phyloP scores from a whole-genome alignment of 1,139 yeast species.

The Lodderomyces theae region DNA sequence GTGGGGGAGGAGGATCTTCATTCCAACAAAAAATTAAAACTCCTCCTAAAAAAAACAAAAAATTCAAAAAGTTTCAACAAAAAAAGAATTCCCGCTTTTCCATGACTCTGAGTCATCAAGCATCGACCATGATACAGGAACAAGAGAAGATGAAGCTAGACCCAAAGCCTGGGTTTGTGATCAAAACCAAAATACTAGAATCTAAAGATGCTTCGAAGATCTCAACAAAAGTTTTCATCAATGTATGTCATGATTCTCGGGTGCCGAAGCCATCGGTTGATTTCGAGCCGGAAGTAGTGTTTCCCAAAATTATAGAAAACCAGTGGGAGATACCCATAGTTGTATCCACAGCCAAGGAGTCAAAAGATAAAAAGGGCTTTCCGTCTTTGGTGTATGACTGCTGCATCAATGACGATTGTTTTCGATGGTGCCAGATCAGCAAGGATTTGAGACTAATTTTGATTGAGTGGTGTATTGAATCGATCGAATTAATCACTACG shows the following conservation, averaged over 20 bases:
- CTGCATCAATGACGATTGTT: slow-evolving; percentile 59
- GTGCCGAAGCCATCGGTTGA: slow-evolving; percentile 54
- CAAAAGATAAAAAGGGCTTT: slow-evolving; percentile 67
- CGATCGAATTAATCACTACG: slow-evolving; percentile 53
- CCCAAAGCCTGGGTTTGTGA: slow-evolving; percentile 64
- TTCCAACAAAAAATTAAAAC: background rate
- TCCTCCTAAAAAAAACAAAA: background rate
- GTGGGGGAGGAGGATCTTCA: background rate
- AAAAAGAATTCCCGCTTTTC: background rate
- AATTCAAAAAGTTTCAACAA: background rate
- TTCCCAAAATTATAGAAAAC: slow-evolving; percentile 64
- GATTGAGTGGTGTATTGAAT: slow-evolving; percentile 66
- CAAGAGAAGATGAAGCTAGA: slow-evolving; percentile 21
- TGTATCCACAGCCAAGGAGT: slow-evolving; percentile 54
- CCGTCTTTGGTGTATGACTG: slow-evolving; percentile 72
- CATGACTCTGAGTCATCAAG: slow-evolving; percentile 9
- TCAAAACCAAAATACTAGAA: slow-evolving; percentile 53
- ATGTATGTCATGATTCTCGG: slow-evolving; percentile 62
- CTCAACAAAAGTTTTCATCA: slow-evolving; percentile 71
- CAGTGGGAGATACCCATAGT: slow-evolving; percentile 86
- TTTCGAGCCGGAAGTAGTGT: slow-evolving; percentile 57
- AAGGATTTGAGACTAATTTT: slow-evolving; percentile 45
- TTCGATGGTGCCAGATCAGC: slow-evolving; percentile 61
- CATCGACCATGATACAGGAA: slow-evolving; percentile 18
- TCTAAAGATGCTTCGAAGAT: slow-evolving; percentile 24